Base-by-base conservation (phyloP, 2,329 filamentous ascomycete genomes). In the Ascocoryne sarcoides region DNA sequence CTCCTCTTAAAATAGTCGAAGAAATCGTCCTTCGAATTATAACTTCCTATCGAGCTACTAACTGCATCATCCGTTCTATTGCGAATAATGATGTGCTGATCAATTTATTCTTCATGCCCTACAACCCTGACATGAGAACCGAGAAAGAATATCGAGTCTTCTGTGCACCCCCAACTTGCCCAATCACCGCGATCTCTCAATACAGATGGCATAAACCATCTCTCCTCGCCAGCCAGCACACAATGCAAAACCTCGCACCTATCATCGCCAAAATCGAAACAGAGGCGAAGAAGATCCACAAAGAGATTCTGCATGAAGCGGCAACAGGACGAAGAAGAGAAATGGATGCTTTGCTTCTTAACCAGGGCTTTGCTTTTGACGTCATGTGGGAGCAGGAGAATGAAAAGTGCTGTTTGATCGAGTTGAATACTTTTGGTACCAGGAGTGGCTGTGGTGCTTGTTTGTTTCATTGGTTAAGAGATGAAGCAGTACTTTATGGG, bases 401-500 rank as follows among this genome's bases (percentile, higher is more conserved):
- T 0, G 41, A 47, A 2, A 40, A 17, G 4, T 40, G 33, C 51
- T 9, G 17, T 8, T 49, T 70, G n/a, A 57, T 70, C 10, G 64
- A 71, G 49, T 51, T 69, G 26, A 70, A 69, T 40, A 60, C 59
- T 1, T 70, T 70, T 48, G 67, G 67, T 0, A 61, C 59, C 2
- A 56, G 62, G 45, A 66, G 63, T 16, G 61, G 59, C 3, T 69
- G 65, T 52, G 65, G 68, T 5, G 64, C 62, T 18, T 69, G 64
- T 46, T 49, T 70, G 18, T 71, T 68, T 44, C 61, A 70, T 10
- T 70, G 66, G 66, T 48, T 65, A 0, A 54, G 47, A 7, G 63
- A 70, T 49, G 52, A 53, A 3, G 49, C 52, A 4, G 36, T 59
- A 4, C 42, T 69, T 29, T 66, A 68, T 45, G 61, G 63, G 2